Evolutionary conservation across 2,329 filamentous ascomycete genomes (phyloP).

Genomic region (Pseudomassariella vexata): DNA sequence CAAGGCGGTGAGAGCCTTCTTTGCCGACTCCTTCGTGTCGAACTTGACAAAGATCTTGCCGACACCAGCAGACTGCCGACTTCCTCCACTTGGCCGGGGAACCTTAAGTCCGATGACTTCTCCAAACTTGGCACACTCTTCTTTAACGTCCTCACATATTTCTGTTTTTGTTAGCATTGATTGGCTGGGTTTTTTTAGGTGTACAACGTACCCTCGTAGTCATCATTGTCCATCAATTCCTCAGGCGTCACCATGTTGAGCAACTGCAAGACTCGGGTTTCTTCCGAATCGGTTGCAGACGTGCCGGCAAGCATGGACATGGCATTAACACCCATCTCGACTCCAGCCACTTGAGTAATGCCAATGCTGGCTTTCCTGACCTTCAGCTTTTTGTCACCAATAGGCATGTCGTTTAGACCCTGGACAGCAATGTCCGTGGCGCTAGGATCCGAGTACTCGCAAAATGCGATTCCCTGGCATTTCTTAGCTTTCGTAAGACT

Average conservation of each 20-base stretch:
- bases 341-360: constrained; percentile 82
- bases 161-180: constrained; percentile 52
- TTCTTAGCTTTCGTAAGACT: constrained; percentile 10
- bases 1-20: constrained; percentile 80
- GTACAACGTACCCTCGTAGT: constrained; percentile 73
- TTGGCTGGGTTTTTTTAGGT: constrained; percentile 1
- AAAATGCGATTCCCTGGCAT: constrained; percentile 84
- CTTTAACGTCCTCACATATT: constrained; percentile 90
- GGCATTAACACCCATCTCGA: constrained; percentile 94
- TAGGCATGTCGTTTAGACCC: constrained; percentile 86
- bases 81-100: constrained; percentile 77
- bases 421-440: constrained; percentile 83
- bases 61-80: constrained; percentile 79
- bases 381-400: constrained; percentile 80
- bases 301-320: constrained; percentile 97
- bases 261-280: constrained; percentile 80
- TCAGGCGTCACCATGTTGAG: constrained; percentile 98
- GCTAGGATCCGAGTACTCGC: constrained; percentile 78
- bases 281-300: constrained; percentile 70
- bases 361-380: constrained; percentile 88
- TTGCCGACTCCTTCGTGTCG: constrained; percentile 68
- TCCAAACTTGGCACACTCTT: constrained; percentile 91
- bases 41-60: constrained; percentile 99
- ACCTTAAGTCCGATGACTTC: constrained; percentile 84
- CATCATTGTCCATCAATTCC: constrained; percentile 87